These are phyloP conservation scores for Globisporangium orthogonon DNA, from an alignment of 352 stramenopile genomes.

Conservation along the genomic window DNA sequence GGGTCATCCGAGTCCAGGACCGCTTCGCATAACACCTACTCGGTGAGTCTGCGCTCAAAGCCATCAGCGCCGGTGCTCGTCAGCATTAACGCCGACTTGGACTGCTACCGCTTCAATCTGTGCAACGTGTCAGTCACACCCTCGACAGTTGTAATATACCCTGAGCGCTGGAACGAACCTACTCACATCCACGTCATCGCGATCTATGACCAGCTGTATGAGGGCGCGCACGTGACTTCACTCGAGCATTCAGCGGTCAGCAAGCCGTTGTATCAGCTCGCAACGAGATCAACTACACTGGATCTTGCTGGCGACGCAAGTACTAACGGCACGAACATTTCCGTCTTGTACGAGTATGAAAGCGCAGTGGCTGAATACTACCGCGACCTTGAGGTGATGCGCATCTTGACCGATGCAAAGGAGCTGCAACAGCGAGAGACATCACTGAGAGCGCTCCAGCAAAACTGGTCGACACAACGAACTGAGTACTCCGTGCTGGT, in stretches of 20 bases:
- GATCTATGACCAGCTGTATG: conserved; percentile 55
- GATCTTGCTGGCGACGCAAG: neutral
- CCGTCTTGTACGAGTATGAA: conserved; percentile 11
- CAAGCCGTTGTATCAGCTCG: conserved; percentile 24
- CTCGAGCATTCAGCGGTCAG: conserved; percentile 27
- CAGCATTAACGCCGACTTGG: conserved; percentile 33
- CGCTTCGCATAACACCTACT: conserved; percentile 44
- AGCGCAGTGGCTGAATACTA: conserved; percentile 22
- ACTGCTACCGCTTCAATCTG: conserved; percentile 69
- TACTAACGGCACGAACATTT: neutral
- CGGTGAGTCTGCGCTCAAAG: conserved; percentile 34
- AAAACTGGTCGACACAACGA: conserved; percentile 32
- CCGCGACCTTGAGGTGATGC: conserved; percentile 17
- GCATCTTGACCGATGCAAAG: conserved; percentile 3
- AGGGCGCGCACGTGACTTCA: conserved; percentile 27
- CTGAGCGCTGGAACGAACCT: conserved; percentile 34
- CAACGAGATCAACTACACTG: conserved; percentile 18
- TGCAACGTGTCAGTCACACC: conserved; percentile 57
- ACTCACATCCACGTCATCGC: conserved; percentile 38
- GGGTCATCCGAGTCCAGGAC: conserved; percentile 15
- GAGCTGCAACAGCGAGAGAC: conserved; percentile 10
- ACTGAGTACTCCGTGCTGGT: conserved; percentile 15
- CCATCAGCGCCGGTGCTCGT: conserved; percentile 43
- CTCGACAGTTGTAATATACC: conserved; percentile 26
- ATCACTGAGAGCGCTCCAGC: conserved; percentile 21